A percentile compares a stretch with the other conserved stretches of the same genome.
phyloP scores from a whole-genome alignment of 2,329 filamentous ascomycete species.

The Aphanocladium album region DNA sequence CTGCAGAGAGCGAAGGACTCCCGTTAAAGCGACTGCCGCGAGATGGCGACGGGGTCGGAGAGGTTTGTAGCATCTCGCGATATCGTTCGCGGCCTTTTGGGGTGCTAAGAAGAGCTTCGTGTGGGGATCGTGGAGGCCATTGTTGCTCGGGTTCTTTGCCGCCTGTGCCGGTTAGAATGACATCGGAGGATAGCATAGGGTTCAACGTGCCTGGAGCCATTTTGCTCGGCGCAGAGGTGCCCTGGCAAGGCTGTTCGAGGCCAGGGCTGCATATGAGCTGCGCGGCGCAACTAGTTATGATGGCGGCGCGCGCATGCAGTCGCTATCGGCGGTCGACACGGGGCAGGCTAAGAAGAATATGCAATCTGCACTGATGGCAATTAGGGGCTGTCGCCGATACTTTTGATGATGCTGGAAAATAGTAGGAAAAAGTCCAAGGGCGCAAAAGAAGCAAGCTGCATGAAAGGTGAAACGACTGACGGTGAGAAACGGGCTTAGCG shows the following conservation, averaged over 20 bases:
- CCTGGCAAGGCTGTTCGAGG: slow-evolving; percentile 6
- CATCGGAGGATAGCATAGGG: slow-evolving; percentile 6
- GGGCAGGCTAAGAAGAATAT: not conserved
- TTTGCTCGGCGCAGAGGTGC: slow-evolving; percentile 9
- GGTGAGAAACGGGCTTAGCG: slow-evolving; percentile 8
- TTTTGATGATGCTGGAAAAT: not conserved
- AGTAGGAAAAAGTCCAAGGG: not conserved
- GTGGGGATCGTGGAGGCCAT: slow-evolving; percentile 64
- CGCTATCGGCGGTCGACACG: not conserved
- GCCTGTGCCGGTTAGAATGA: slow-evolving; percentile 10
- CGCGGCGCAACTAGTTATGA: slow-evolving; percentile 1
- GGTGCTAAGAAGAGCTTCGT: slow-evolving; percentile 59
- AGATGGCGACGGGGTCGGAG: slow-evolving; percentile 63
- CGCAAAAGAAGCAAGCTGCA: slow-evolving; percentile 2
- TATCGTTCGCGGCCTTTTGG: slow-evolving; percentile 76
- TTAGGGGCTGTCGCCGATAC: not conserved
- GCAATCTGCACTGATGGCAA: not conserved
- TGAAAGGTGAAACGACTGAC: not conserved
- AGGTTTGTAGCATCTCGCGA: slow-evolving; percentile 59
- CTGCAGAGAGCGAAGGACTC: slow-evolving; percentile 20
- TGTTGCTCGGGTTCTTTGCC: slow-evolving; percentile 42
- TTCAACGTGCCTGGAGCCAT: slow-evolving; percentile 19
- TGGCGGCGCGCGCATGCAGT: not conserved
- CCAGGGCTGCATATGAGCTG: slow-evolving; percentile 8
- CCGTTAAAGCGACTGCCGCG: slow-evolving; percentile 9